These are phyloP conservation scores for Erodium trifolium DNA, from an alignment of 441 rosid species.

Conservation along the genomic window DNA sequence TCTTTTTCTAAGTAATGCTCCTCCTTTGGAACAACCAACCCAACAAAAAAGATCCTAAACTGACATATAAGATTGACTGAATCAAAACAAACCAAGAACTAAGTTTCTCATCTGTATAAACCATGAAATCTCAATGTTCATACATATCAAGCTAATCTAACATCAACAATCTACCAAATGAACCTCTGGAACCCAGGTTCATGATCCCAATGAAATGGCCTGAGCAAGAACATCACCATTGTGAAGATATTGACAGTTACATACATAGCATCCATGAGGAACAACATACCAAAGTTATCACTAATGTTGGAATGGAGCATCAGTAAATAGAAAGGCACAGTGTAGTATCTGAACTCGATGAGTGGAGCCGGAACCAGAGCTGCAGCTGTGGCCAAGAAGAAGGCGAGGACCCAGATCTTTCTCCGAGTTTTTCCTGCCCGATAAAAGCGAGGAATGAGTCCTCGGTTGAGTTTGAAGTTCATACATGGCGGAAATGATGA, in stretches of 20 bases:
- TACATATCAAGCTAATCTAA: background rate
- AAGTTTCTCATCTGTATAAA: background rate
- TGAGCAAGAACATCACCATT: conserved; percentile 61
- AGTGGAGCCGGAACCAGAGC: conserved; percentile 81
- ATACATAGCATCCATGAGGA: conserved; percentile 40
- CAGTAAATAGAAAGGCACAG: conserved; percentile 61
- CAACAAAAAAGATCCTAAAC: too few species aligned
- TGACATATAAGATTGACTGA: too few species aligned
- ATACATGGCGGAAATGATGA: background rate
- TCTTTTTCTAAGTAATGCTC: too few species aligned
- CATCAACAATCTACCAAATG: conserved; percentile 48
- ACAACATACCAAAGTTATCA: conserved; percentile 28
- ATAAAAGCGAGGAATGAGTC: conserved; percentile 8
- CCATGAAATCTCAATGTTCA: background rate
- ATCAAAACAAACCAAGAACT: background rate
- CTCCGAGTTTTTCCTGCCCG: conserved; percentile 45
- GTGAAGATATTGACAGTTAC: conserved; percentile 45
- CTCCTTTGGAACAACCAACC: too few species aligned
- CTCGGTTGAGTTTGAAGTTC: background rate
- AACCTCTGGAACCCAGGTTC: conserved; percentile 82
- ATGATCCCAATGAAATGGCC: conserved; percentile 69
- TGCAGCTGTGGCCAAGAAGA: conserved; percentile 61
- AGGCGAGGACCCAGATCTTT: conserved; percentile 57
- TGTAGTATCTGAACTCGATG: conserved; percentile 84
- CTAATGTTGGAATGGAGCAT: conserved; percentile 43